Conservation (phyloP, 306 rosid species). For the Malus asiatica region DNA sequence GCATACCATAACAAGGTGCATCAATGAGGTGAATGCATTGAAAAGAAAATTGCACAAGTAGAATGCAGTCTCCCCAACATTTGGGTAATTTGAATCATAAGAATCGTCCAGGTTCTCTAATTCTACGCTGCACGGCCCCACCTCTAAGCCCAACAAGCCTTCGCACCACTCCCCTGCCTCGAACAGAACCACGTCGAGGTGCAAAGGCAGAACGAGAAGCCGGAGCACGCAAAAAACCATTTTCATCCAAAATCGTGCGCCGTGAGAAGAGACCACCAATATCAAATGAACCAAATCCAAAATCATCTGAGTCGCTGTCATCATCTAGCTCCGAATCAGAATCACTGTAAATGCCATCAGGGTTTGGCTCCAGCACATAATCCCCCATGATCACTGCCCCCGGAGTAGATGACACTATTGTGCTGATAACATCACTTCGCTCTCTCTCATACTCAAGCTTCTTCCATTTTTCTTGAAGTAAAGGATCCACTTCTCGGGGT, state of each 20-base stretch:
- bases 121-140: conserved; percentile 24
- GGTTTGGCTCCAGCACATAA: conserved; percentile 84
- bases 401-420: conserved; percentile 78
- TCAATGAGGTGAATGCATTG: not conserved
- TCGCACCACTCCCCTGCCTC: conserved; percentile 30
- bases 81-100: not conserved
- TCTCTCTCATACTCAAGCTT: conserved; percentile 82
- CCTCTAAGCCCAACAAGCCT: conserved; percentile 37
- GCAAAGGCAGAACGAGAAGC: conserved; percentile 40
- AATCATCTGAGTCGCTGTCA: conserved; percentile 43
- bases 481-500: conserved; percentile 89
- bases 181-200: conserved; percentile 42
- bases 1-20: conserved; percentile 4
- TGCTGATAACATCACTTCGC: conserved; percentile 88
- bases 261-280: conserved; percentile 29
- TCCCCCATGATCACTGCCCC: conserved; percentile 92
- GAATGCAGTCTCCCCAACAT: conserved; percentile 4
- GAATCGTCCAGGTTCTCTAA: conserved; percentile 17
- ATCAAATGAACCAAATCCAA: conserved; percentile 28
- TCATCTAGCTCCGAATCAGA: conserved; percentile 58
- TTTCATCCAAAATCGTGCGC: conserved; percentile 27
- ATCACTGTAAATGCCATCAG: conserved; percentile 43
- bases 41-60: not conserved
- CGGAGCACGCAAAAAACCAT: conserved; percentile 34
- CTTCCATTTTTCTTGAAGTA: conserved; percentile 83